Evolutionary conservation across 139 green algal species (phyloP), one percentile per base, ranked within the genome.

Genomic region (Ettlia oleoabundans): DNA sequence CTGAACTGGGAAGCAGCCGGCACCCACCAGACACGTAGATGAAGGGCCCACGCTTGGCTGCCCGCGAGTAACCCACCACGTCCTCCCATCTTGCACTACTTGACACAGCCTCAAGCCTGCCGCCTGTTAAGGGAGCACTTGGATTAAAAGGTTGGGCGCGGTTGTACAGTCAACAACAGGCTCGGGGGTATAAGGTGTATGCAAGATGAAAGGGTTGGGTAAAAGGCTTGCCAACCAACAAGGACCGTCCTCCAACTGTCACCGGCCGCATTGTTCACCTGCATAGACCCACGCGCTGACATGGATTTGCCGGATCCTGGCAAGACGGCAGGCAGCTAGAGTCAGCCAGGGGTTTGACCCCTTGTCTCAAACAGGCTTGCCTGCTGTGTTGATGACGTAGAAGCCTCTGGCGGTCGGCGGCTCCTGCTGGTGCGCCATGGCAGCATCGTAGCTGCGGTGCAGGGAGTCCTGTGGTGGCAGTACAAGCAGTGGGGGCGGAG

Each of bases 21-120:
- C 21, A n/a, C 55, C 18, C 37, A 66, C 63, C 76, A 10, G 63
- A 82, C 33, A 75, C 63, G 21, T 41, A 76, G 65, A 83, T 70
- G 52, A 77, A 77, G 43, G 47, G 47, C 1, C 78, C 78, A 0
- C 65, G 65, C 47, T 77, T 76, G 5, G 74, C 78, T 0, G 78
- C 78, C 3, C 78, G 64, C 33, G 40, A 66, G 78, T 83, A 83
- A 15, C 78, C 78, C 35, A 83, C 78, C 28, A 77, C 65, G n/a
- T 83, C 65, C 65, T 83, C 78, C 76, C 78, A 83, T 13, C 51
- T 61, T 0, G 78, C 78, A 1, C 47, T 53, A 52, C 53, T 69
- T 3, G 73, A 78, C 51, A 78, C 71, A 19, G 71, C 47, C 51
- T 78, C 47, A 32, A 78, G 71, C 28, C 51, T 22, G 71, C 71